Evolutionary conservation across 768 basidiomycete species (phyloP).

Genomic region (Leccinum longicurvipes): DNA sequence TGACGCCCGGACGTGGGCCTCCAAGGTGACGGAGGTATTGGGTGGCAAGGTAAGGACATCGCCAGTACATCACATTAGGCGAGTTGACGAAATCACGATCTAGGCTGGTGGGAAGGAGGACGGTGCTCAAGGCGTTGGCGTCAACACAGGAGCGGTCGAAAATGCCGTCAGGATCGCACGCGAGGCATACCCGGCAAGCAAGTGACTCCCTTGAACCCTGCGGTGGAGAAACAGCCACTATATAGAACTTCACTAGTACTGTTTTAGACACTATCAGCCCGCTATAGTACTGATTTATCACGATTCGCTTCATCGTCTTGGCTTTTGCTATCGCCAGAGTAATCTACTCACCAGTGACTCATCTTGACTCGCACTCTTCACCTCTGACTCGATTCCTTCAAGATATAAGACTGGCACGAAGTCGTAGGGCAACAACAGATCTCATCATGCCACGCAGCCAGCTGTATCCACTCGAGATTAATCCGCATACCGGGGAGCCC

Average conservation of each 20-base stretch:
- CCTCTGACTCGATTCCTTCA: constrained; percentile 2
- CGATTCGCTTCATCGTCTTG: not conserved
- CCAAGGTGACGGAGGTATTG: constrained; percentile 68
- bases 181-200: constrained; percentile 31
- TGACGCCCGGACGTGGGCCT: constrained; percentile 88
- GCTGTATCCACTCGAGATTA: constrained; percentile 39
- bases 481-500: constrained; percentile 45
- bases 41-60: constrained; percentile 80
- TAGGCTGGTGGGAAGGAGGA: constrained; percentile 97
- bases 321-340: no score
- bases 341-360: not conserved
- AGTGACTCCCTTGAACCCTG: constrained; percentile 5
- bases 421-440: not conserved
- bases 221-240: not conserved
- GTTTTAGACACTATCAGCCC: not conserved
- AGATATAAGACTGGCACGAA: not conserved
- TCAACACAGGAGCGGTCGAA: constrained; percentile 53
- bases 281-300: no score
- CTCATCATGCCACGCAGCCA: constrained; percentile 21
- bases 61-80: not conserved
- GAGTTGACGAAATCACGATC: constrained; percentile 7
- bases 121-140: constrained; percentile 84
- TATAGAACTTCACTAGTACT: not conserved
- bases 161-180: constrained; percentile 65
- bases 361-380: constrained; percentile 8